Base-by-base conservation (phyloP, 2,329 filamentous ascomycete genomes). In the Metarhizium album region DNA sequence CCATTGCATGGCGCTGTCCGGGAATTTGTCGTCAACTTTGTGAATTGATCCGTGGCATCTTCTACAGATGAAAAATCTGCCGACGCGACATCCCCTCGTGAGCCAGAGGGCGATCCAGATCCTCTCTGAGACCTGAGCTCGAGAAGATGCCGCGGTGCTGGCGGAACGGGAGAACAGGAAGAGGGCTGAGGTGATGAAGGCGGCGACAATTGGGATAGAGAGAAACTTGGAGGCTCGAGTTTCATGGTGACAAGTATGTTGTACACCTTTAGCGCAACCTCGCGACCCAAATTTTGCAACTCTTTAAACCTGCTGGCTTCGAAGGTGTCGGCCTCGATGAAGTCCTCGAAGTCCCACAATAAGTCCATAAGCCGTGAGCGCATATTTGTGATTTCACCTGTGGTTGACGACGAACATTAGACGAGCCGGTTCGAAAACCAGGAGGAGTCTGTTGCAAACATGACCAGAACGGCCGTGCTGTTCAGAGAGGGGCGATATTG, bases 341-440 rank as follows among this genome's bases (percentile, higher is more conserved):
- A 78, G 49, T 80, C 76, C 50, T 81, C 78, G 56, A 81, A 79
- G 48, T 76, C 76, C 70, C 76, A 81, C 6, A 80, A 62, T 23
- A 78, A 58, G 45, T 75, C 70, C 52, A 69, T 73, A 40, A 81
- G 64, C 50, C 73, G 67, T 18, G 67, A 65, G 45, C 76, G 69
- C 52, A 70, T 73, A 43, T 68, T 62, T 49, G 73, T 70, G 48
- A 81, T 75, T 33, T 73, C 73, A 50, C 74, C 77, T 79, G 54
- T 14, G 11, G 22, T n/a, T 35, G 35, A 38, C 29, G n/a, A 38
- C 13, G 42, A 2, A 20, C 4, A 29, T 46, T 14, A 50, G 43
- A 20, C 7, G 6, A 40, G 37, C 20, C 4, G 3, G 11, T 20
- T 11, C 18, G 5, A 20, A 9, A 8, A n/a, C n/a, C n/a, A n/a